These are phyloP conservation scores for Lactarius hengduanensis DNA, from an alignment of 768 basidiomycete genomes.

Conservation along the genomic window DNA sequence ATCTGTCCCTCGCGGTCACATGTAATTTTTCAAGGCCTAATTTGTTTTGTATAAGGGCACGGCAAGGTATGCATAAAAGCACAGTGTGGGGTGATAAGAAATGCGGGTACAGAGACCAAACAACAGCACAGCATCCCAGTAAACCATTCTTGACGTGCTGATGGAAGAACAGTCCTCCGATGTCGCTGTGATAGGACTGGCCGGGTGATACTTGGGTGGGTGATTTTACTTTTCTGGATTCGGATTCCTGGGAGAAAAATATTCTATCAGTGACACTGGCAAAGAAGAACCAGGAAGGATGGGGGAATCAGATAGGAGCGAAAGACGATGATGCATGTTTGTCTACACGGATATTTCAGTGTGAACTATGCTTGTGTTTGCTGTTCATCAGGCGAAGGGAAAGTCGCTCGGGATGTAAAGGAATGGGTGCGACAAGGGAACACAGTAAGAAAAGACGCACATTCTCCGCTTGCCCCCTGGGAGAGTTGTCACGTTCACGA, in stretches of 20 bases:
- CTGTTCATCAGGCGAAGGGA: slow-evolving; percentile 52
- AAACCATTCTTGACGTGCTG: slow-evolving; percentile 11
- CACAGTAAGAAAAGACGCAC: slow-evolving; percentile 56
- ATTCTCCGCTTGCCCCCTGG: slow-evolving; percentile 94
- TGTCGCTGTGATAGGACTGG: slow-evolving; percentile 1
- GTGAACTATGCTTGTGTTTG: slow-evolving; percentile 89
- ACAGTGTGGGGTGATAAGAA: slow-evolving; percentile 12
- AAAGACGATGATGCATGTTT: slow-evolving; percentile 91
- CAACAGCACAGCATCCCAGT: slow-evolving; percentile 1
- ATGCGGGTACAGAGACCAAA: slow-evolving; percentile 22
- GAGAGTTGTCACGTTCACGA: slow-evolving; percentile 90
- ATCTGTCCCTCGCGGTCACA: background rate
- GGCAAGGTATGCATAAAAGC: slow-evolving; percentile 19
- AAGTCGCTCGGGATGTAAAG: slow-evolving; percentile 19
- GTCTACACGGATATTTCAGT: slow-evolving; percentile 85
- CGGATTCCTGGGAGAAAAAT: slow-evolving; percentile 36
- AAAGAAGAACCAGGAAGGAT: slow-evolving; percentile 19
- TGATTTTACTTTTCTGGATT: slow-evolving; percentile 40
- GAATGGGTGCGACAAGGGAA: slow-evolving; percentile 20
- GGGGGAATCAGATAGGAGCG: slow-evolving; percentile 93
- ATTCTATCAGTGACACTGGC: slow-evolving; percentile 15
- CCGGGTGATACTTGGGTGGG: background rate
- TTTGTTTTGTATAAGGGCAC: slow-evolving; percentile 24
- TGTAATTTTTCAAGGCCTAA: slow-evolving; percentile 15
- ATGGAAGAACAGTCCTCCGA: slow-evolving; percentile 6